Evolutionary conservation across 1,139 yeast genomes (phyloP).

Genomic region (Yamadazyma spencermartinsiae): DNA sequence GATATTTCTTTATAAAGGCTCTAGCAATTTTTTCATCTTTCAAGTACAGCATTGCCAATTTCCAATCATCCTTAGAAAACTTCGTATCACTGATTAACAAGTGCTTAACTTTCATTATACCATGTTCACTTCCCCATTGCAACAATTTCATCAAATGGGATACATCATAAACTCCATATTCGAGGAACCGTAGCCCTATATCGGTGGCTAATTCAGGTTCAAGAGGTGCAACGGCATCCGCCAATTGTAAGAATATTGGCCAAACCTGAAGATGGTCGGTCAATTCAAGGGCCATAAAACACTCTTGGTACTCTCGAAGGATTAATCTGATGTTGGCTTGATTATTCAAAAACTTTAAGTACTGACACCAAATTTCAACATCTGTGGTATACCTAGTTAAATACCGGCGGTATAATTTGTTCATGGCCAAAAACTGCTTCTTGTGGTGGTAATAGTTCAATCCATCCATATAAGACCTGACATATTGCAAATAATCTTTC

Average conservation of each 20-base stretch:
- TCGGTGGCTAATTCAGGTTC: slow-evolving; percentile 7
- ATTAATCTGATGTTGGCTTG: slow-evolving; percentile 39
- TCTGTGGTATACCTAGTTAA: slow-evolving; percentile 43
- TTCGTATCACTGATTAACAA: slow-evolving; percentile 1
- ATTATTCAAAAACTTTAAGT: slow-evolving; percentile 44
- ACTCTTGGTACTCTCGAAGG: slow-evolving; percentile 51
- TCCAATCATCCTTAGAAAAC: slow-evolving; percentile 7
- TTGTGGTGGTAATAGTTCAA: slow-evolving; percentile 29
- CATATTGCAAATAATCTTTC: slow-evolving; percentile 49
- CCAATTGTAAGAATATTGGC: slow-evolving; percentile 57
- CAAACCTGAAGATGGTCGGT: slow-evolving; percentile 61
- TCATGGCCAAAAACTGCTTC: slow-evolving; percentile 33
- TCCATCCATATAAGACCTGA: slow-evolving; percentile 23
- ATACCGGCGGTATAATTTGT: slow-evolving; percentile 48
- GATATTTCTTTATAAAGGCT: slow-evolving; percentile 39
- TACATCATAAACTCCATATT: slow-evolving; percentile 10
- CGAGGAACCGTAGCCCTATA: slow-evolving; percentile 11
- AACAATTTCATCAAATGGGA: slow-evolving; percentile 12
- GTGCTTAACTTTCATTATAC: background rate
- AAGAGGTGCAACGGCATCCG: slow-evolving; percentile 32
- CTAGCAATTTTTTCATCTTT: slow-evolving; percentile 26
- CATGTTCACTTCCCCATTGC: slow-evolving; percentile 6
- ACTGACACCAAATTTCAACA: slow-evolving; percentile 58
- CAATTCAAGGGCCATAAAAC: slow-evolving; percentile 51
- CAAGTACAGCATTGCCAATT: background rate